Evolutionary conservation across 371 early-diverging fungal species (phyloP).

Genomic region (Rhizomucor pusillus): DNA sequence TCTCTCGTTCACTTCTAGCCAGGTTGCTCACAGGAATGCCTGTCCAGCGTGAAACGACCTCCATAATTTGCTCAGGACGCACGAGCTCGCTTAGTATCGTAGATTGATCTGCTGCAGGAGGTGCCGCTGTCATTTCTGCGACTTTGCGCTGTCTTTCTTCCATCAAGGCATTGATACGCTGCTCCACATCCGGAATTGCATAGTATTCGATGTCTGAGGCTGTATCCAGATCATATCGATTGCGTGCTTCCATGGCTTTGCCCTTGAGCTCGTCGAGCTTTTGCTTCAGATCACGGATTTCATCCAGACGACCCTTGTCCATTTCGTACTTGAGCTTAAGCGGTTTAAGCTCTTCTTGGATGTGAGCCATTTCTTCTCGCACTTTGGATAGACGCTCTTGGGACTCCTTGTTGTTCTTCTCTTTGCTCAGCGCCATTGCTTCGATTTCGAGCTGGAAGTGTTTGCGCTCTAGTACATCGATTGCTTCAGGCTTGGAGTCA

Average conservation of each 20-base stretch:
- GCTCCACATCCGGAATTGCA: conserved; percentile 83
- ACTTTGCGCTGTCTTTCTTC: conserved; percentile 59
- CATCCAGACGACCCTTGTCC: conserved; percentile 83
- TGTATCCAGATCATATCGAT: conserved; percentile 69
- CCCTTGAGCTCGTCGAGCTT: conserved; percentile 85
- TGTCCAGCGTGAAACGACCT: conserved; percentile 86
- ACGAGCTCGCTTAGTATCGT: conserved; percentile 78
- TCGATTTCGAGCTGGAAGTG: conserved; percentile 93
- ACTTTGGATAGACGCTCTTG: conserved; percentile 77
- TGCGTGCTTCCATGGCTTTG: conserved; percentile 86
- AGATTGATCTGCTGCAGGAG: conserved; percentile 15
- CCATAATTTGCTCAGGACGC: conserved; percentile 82
- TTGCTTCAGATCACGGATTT: conserved; percentile 81
- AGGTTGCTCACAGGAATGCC: conserved; percentile 86
- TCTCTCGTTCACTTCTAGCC: conserved; percentile 78
- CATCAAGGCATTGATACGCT: conserved; percentile 57
- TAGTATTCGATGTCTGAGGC: conserved; percentile 88
- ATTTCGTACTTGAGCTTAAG: conserved; percentile 82
- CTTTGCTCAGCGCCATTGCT: conserved; percentile 89
- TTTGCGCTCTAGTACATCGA: conserved; percentile 90
- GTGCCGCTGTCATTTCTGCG: conserved; percentile 48
- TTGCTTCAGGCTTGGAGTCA: conserved; percentile 94
- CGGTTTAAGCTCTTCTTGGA: conserved; percentile 87
- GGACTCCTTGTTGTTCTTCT: conserved; percentile 81
- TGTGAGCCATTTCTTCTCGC: conserved; percentile 76